phyloP scores from a whole-genome alignment of 352 stramenopile species.

The Phytophthora sojae region DNA sequence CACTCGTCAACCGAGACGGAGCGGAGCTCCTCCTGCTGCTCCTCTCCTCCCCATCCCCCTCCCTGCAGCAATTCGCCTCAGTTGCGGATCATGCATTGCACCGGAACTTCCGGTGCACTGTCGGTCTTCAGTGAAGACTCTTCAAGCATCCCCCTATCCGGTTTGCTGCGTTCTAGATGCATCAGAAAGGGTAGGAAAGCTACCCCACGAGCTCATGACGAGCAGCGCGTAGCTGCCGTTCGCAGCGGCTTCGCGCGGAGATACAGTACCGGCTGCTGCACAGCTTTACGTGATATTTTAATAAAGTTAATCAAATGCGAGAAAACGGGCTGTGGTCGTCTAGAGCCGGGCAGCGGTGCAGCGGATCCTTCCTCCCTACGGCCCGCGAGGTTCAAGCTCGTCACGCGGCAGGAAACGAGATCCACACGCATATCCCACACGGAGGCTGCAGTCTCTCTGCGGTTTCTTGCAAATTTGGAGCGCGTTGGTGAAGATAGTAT shows the following conservation, averaged over 20 bases:
- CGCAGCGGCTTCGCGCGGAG: background rate
- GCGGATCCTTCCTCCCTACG: background rate
- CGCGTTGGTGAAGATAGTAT: background rate
- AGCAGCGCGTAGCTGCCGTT: background rate
- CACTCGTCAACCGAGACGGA: slow-evolving; percentile 14
- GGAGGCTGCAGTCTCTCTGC: background rate
- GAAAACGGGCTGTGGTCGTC: background rate
- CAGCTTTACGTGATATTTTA: slow-evolving; percentile 2
- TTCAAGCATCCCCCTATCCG: background rate
- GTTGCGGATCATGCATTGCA: background rate
- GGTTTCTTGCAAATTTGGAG: background rate
- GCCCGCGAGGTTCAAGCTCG: background rate
- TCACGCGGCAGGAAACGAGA: background rate
- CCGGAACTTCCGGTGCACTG: background rate
- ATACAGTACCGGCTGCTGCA: background rate
- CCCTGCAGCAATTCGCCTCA: slow-evolving; percentile 3
- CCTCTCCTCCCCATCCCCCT: background rate
- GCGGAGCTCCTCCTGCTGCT: background rate
- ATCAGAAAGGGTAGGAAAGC: background rate
- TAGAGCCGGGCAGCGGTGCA: background rate
- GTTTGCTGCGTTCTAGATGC: background rate
- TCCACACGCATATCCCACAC: background rate
- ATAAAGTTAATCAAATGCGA: background rate
- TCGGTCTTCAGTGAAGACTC: no score
- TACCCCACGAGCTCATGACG: background rate